Base-by-base conservation (phyloP, 2,329 filamentous ascomycete genomes). In the Diaporthe citrichinensis region DNA sequence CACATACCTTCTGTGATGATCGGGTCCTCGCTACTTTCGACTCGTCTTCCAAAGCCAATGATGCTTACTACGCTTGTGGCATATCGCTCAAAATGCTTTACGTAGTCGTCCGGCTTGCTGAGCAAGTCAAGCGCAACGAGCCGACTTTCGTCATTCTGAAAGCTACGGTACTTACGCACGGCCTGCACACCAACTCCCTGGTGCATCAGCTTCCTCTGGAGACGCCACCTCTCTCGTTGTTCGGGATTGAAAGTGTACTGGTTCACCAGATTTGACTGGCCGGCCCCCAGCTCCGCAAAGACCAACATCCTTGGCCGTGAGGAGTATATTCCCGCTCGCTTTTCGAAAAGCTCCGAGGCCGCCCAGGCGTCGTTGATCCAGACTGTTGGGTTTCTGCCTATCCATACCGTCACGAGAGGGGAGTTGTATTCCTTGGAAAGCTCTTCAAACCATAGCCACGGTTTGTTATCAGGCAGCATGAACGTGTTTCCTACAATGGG, bases 131-230 rank as follows among this genome's bases (percentile, higher is more conserved):
- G 84, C 1, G 89, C 89, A n/a, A 91, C 86, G 2, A 90, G 81
- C 58, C 86, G 87, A 80, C 88, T 90, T 82, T 92, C 90, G 77
- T 90, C 87, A 78, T 91, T 89, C 79, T 92, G 90, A 75, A 91
- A 88, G 4, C 82, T 79, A 1, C 88, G 86, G 77, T 90, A 90
- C 72, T 86, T 86, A 3, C 87, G 84, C 10, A 91, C 89, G 23
- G 89, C 86, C 83, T 92, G 90, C 72, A 90, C 77, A 61, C 88
- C 88, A 23, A 90, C 88, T 36, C 86, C 88, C 39, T 86, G 82
- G 77, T 90, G 88, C 73, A 89, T 90, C 72, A 90, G 80, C 79
- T 88, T 89, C 59, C 88, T 86, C 79, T 85, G 86, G 49, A 82
- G 80, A 28, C 85, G 84, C 85, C 85, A 87, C 58, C 84, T 81